These are phyloP conservation scores for Magnaporthales sp. DNA, from an alignment of 2,329 filamentous ascomycete species.

Conservation along the genomic window DNA sequence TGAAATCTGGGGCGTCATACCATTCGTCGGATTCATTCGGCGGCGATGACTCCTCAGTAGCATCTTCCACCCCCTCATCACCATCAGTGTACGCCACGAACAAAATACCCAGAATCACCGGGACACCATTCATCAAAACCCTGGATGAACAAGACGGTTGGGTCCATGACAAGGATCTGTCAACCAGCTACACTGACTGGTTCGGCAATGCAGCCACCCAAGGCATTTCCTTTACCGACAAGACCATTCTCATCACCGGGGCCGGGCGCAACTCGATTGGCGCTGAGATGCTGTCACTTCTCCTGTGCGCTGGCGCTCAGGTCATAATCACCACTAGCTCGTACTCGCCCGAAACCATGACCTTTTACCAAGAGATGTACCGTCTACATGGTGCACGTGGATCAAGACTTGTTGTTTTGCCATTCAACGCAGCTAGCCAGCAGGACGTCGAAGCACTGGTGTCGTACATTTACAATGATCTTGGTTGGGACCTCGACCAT, in stretches of 20 bases:
- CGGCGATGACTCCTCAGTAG: neutral
- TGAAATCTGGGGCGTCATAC: neutral
- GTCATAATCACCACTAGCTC: constrained; percentile 4
- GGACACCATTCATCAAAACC: neutral
- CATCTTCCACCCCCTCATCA: too few species aligned
- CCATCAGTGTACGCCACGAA: too few species aligned
- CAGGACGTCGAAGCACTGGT: neutral
- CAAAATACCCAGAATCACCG: neutral
- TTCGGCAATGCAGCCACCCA: neutral
- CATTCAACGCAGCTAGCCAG: neutral
- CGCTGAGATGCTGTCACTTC: neutral
- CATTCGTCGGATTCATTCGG: neutral
- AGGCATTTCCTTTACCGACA: constrained; percentile 1
- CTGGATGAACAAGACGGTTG: neutral
- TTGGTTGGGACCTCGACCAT: neutral
- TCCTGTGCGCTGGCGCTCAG: constrained; percentile 1
- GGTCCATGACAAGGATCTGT: neutral
- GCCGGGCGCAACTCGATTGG: constrained; percentile 4
- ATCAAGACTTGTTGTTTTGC: neutral
- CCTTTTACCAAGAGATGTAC: constrained; percentile 2
- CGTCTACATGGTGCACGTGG: neutral
- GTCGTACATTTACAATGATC: neutral
- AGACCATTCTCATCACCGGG: constrained; percentile 6
- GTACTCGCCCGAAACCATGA: neutral
- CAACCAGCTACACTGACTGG: neutral